Evolutionary conservation across 2,329 filamentous ascomycete species (phyloP).

Genomic region (Colletotrichum liriopes): DNA sequence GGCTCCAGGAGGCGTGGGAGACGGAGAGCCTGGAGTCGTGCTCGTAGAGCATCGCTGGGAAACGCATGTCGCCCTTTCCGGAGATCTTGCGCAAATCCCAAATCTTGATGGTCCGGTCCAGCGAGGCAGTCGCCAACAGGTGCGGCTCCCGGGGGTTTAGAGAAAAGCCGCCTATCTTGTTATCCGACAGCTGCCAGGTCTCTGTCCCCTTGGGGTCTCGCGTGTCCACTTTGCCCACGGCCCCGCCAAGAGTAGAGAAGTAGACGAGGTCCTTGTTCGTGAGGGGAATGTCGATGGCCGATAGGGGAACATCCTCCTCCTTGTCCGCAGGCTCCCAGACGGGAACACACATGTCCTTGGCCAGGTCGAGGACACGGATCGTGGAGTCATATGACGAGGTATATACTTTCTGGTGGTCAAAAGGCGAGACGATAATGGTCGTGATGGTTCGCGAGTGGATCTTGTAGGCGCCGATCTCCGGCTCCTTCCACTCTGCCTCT

Average conservation of each 20-base stretch:
- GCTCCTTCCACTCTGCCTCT: slow-evolving; percentile 65
- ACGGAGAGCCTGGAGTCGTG: slow-evolving; percentile 89
- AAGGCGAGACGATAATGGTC: slow-evolving; percentile 83
- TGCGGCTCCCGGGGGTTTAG: slow-evolving; percentile 86
- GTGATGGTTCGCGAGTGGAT: slow-evolving; percentile 91
- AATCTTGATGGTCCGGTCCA: slow-evolving; percentile 90
- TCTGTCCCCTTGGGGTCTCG: slow-evolving; percentile 73
- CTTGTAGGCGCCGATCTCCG: slow-evolving; percentile 91
- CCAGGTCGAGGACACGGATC: slow-evolving; percentile 88
- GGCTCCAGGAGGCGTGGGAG: slow-evolving; percentile 92
- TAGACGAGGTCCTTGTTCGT: slow-evolving; percentile 82
- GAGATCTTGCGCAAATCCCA: slow-evolving; percentile 91
- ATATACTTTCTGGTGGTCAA: slow-evolving; percentile 82
- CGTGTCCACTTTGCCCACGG: slow-evolving; percentile 85
- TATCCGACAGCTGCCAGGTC: slow-evolving; percentile 84
- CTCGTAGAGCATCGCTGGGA: slow-evolving; percentile 82
- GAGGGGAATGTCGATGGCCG: slow-evolving; percentile 84
- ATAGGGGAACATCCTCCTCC: slow-evolving; percentile 83
- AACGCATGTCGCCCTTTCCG: slow-evolving; percentile 71
- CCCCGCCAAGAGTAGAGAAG: slow-evolving; percentile 89
- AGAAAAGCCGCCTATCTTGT: slow-evolving; percentile 96
- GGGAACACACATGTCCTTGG: slow-evolving; percentile 84
- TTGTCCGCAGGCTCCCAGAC: slow-evolving; percentile 82
- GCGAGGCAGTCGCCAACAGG: slow-evolving; percentile 87
- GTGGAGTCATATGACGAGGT: slow-evolving; percentile 95